phyloP scores from a whole-genome alignment of 805 yeast species.

The Candida boidinii region DNA sequence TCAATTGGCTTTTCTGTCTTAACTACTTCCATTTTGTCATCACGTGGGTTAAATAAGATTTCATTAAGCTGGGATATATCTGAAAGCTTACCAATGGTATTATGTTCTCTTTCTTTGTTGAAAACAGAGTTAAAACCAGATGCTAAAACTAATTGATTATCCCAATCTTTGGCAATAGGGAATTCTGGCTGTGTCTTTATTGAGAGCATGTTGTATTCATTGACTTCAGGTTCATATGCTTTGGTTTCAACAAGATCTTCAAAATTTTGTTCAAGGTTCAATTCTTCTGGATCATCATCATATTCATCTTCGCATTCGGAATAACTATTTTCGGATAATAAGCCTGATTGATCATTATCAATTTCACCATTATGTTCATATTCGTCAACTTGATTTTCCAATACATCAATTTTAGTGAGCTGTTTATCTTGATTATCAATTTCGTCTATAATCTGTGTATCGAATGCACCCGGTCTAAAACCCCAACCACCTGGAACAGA shows the following conservation, averaged over 20 bases:
- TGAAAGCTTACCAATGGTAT: too few relatives aligned
- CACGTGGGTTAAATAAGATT: constrained; percentile 5
- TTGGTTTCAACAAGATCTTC: constrained; percentile 46
- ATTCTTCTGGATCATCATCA: not conserved
- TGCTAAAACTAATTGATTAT: constrained; percentile 48
- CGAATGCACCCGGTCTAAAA: constrained; percentile 4
- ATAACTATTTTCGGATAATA: not conserved
- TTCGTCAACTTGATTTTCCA: not conserved
- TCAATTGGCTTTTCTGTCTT: too few relatives aligned
- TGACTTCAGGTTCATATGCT: constrained; percentile 61
- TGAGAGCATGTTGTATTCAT: constrained; percentile 35
- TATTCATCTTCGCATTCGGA: not conserved
- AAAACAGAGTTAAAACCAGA: constrained; percentile 34
- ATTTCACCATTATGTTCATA: constrained; percentile 9
- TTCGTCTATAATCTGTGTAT: constrained; percentile 1
- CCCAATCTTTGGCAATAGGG: constrained; percentile 54
- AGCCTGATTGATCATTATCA: not conserved
- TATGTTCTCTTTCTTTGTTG: too few relatives aligned
- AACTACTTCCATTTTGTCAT: not conserved
- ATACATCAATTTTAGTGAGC: constrained; percentile 1
- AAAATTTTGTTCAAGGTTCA: constrained; percentile 11
- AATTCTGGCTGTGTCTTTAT: constrained; percentile 32
- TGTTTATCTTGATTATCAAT: not conserved
- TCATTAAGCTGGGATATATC: too few relatives aligned
- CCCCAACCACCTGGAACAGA: constrained; percentile 26